Evolutionary conservation across 352 stramenopile genomes (phyloP).

Genomic region (Halophytophthora batemanensis): DNA sequence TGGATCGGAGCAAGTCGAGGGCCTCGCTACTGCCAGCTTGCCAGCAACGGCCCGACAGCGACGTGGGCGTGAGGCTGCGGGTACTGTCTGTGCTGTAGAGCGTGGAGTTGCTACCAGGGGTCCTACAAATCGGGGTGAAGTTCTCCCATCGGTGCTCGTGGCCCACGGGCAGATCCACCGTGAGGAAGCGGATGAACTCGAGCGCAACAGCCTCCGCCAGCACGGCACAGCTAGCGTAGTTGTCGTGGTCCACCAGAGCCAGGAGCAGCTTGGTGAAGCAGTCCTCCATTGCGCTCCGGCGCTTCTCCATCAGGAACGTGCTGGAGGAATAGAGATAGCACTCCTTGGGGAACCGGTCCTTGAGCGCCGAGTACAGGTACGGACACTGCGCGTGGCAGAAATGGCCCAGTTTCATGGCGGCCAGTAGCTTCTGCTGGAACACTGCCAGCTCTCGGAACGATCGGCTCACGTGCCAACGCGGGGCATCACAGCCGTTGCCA

Average conservation of each 20-base stretch:
- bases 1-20: conserved; percentile 33
- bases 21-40: conserved; percentile 22
- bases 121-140: conserved; percentile 35
- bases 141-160: conserved; percentile 55
- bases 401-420: conserved; percentile 51
- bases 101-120: conserved; percentile 31
- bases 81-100: conserved; percentile 22
- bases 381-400: conserved; percentile 45
- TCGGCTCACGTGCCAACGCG: conserved; percentile 36
- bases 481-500: conserved; percentile 25
- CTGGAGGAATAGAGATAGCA: conserved; percentile 44
- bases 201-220: conserved; percentile 42
- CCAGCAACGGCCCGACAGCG: conserved; percentile 10
- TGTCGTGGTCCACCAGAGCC: conserved; percentile 37
- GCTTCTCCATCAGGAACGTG: conserved; percentile 29
- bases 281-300: conserved; percentile 29
- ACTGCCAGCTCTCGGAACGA: conserved; percentile 49
- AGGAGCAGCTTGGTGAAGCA: conserved; percentile 36
- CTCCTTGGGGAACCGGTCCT: conserved; percentile 59
- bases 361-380: conserved; percentile 65
- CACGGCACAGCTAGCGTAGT: conserved; percentile 43
- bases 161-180: conserved; percentile 59
- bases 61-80: conserved; percentile 18
- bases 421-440: conserved; percentile 31
- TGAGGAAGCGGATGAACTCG: conserved; percentile 63